Base-by-base conservation (phyloP, 805 yeast species). In the Barnettozyma populi region DNA sequence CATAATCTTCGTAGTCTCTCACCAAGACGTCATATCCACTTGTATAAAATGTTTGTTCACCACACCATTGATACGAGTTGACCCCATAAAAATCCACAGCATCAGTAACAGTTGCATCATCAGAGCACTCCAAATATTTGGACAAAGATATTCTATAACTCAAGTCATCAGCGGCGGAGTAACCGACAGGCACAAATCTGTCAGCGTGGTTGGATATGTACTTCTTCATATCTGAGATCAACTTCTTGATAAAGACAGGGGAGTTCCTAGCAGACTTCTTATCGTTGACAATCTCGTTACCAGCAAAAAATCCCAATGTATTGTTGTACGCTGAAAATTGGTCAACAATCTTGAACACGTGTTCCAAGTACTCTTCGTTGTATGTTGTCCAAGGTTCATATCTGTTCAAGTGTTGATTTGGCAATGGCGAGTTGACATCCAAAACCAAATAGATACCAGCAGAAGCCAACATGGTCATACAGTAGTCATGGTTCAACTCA, bases 11-110 rank as follows among this genome's bases (percentile, higher is more conserved):
- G 61, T 89, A 90, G 51, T 87, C 95, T 29, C 73, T 72, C 8
- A 86, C 86, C 29, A 92, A 75, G n/a, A 69, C 59, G 51, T 76
- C 73, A 57, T 82, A 85, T 0, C 97, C 97, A 56, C 95, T 84
- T 2, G 87, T 73, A 50, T 79, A 70, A 62, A 89, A 82, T 0
- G 94, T 85, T 64, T 89, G 96, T 42, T 80, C 77, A 2, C 98
- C 98, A 72, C 98, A 94, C 98, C 98, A 92, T 53, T 90, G 87
- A 66, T 94, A 94, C 43, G 95, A 88, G 70, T 94, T 92, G 59
- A 92, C 80, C 23, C 97, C 99, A 66, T 86, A 90, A 71, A 92
- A 89, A 61, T 92, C 98, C 16, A 84, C 82, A 2, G 82, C 66
- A 44, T 81, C 84, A 3, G 61, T 54, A 0, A 75, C 67, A 14